Evolutionary conservation across 805 yeast species (phyloP).

Genomic region (Clavispora fructus): DNA sequence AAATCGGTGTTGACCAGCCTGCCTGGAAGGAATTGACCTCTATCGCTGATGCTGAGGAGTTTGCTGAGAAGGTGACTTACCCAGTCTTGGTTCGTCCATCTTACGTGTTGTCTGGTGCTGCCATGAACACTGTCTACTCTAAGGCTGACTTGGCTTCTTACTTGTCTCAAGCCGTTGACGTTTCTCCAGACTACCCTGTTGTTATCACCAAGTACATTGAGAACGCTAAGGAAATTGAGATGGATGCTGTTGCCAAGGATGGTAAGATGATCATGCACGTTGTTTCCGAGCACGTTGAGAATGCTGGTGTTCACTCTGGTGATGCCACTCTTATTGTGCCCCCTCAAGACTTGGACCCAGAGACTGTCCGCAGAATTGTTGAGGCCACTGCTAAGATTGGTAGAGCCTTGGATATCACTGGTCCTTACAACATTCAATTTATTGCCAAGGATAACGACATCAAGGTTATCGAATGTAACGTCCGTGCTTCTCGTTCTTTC

Average conservation of each 20-base stretch:
- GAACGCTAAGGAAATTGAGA: constrained; percentile 95
- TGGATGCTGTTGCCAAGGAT: constrained; percentile 90
- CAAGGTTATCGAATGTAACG: constrained; percentile 97
- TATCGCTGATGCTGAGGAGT: constrained; percentile 73
- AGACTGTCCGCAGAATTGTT: constrained; percentile 85
- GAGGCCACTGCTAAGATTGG: constrained; percentile 96
- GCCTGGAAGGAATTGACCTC: constrained; percentile 95
- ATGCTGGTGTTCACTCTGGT: constrained; percentile 98
- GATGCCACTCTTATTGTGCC: constrained; percentile 95
- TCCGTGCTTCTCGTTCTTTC: constrained; percentile 98
- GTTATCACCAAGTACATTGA: constrained; percentile 94
- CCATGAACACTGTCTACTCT: constrained; percentile 88
- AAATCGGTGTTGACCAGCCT: constrained; percentile 93
- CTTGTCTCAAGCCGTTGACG: constrained; percentile 82
- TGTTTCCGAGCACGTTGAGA: constrained; percentile 95
- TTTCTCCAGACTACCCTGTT: constrained; percentile 94
- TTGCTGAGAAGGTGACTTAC: constrained; percentile 83
- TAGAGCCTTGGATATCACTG: constrained; percentile 91
- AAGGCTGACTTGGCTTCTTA: constrained; percentile 77
- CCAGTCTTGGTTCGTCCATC: constrained; percentile 98
- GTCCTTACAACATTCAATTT: constrained; percentile 98
- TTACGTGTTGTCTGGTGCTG: constrained; percentile 96
- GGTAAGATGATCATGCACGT: constrained; percentile 92
- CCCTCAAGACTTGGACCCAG: constrained; percentile 79
- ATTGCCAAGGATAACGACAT: constrained; percentile 48